Percentiles rank a stretch among this genome's conserved stretches.
Evolutionary conservation across 805 yeast genomes (phyloP).

Genomic region (Starmera pachycereana): DNA sequence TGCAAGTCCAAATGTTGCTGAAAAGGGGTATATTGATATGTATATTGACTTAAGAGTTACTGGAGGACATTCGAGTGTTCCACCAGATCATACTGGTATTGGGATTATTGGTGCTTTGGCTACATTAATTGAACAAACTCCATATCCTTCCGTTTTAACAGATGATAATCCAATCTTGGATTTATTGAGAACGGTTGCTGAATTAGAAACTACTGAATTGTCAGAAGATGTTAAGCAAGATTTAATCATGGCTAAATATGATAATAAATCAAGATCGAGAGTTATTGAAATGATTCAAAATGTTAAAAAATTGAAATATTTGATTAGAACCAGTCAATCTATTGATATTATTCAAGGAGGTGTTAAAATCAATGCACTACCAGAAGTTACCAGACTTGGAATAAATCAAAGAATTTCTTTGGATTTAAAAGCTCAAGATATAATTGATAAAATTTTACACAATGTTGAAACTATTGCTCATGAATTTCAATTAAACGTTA

Average conservation of each 20-base stretch:
- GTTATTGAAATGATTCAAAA: conserved; percentile 19
- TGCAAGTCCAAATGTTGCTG: conserved; percentile 45
- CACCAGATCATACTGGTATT: conserved; percentile 21
- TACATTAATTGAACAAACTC: conserved; percentile 43
- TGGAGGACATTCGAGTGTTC: too few species aligned
- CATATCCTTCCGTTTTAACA: conserved; percentile 31
- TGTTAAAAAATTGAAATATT: not conserved
- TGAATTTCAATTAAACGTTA: conserved; percentile 3
- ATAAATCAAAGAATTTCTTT: conserved; percentile 57
- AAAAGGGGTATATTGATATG: conserved; percentile 49
- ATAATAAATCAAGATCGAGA: conserved; percentile 23
- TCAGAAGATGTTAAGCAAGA: conserved; percentile 13
- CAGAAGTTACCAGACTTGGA: conserved; percentile 41
- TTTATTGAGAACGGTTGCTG: not conserved
- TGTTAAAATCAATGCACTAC: conserved; percentile 59
- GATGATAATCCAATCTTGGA: conserved; percentile 36
- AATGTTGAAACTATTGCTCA: conserved; percentile 38
- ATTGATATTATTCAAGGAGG: conserved; percentile 48
- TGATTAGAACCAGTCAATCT: conserved; percentile 47
- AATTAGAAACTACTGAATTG: not conserved
- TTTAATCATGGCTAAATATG: conserved; percentile 24
- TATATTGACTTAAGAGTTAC: conserved; percentile 34
- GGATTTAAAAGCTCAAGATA: conserved; percentile 38
- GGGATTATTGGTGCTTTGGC: conserved; percentile 58
- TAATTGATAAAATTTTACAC: conserved; percentile 45